Conservation (phyloP, 768 basidiomycete species). For the Neoboletus brunneissimus region DNA sequence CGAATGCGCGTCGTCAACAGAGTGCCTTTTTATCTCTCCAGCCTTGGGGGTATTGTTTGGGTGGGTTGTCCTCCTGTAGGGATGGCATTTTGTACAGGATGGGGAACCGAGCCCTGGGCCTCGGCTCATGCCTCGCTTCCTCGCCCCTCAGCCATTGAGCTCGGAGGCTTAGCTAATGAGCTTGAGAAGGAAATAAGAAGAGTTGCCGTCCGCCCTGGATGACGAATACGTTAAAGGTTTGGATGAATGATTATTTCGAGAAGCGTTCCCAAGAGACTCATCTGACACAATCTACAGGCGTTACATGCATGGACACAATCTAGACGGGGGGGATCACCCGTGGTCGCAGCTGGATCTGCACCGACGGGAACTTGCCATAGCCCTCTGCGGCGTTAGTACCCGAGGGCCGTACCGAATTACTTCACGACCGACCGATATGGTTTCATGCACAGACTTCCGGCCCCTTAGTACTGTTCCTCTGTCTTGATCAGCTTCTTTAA, state of each 20-base stretch:
- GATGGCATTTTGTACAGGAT: constrained; percentile 16
- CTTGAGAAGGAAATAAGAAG: constrained; percentile 17
- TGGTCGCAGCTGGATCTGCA: constrained; percentile 26
- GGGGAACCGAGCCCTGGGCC: constrained; percentile 13
- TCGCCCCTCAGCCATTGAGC: constrained; percentile 16
- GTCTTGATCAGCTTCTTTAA: constrained; percentile 27
- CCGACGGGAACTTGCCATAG: constrained; percentile 29
- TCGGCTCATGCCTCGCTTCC: background rate
- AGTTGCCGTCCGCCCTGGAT: constrained; percentile 6
- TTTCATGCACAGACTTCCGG: constrained; percentile 32
- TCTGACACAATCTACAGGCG: constrained; percentile 19
- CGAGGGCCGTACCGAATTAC: constrained; percentile 32
- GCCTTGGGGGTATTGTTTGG: background rate
- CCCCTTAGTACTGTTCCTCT: constrained; percentile 27
- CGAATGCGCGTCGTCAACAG: constrained; percentile 5
- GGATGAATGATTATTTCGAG: constrained; percentile 19
- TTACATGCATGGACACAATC: constrained; percentile 4
- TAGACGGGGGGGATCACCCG: constrained; percentile 18
- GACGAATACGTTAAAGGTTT: constrained; percentile 19
- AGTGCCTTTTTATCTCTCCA: background rate
- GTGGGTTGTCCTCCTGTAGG: constrained; percentile 1
- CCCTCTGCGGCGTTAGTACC: constrained; percentile 34
- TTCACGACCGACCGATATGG: constrained; percentile 31
- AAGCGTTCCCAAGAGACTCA: constrained; percentile 11
- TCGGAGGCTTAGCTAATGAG: constrained; percentile 34